A percentile compares a stretch with the other conserved stretches of the same genome.
phyloP scores from a whole-genome alignment of 1,284 basidiomycete species.

The Ceratorhiza oryzae-sativae region DNA sequence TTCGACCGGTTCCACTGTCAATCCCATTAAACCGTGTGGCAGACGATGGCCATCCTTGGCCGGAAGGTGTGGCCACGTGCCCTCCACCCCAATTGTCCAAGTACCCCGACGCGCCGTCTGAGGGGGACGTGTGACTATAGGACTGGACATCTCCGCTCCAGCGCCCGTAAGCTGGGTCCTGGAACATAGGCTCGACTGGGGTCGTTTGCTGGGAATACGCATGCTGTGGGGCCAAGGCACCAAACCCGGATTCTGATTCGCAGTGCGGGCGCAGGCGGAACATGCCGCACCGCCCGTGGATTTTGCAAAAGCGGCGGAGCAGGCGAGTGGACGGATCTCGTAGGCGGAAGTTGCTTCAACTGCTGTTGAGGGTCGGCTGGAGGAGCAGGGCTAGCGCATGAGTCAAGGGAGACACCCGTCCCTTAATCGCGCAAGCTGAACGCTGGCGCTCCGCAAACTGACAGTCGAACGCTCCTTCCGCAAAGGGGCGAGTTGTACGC shows the following conservation, averaged over 20 bases:
- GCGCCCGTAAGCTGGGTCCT: slow-evolving; percentile 17
- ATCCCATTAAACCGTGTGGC: slow-evolving; percentile 14
- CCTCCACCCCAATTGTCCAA: slow-evolving; percentile 4
- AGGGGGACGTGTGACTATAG: background rate
- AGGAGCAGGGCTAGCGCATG: slow-evolving; percentile 1
- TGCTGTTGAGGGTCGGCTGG: background rate
- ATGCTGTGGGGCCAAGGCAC: background rate
- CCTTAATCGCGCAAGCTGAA: background rate
- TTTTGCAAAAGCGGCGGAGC: slow-evolving; percentile 3
- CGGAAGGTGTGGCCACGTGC: background rate
- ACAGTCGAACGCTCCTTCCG: slow-evolving; percentile 6
- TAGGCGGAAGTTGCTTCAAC: background rate
- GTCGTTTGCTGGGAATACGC: background rate
- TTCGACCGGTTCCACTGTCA: background rate
- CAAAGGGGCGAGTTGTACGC: slow-evolving; percentile 7
- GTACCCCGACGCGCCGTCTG: background rate
- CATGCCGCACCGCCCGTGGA: slow-evolving; percentile 11
- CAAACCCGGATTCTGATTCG: background rate
- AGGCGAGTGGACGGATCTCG: slow-evolving; percentile 7
- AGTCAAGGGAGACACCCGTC: slow-evolving; percentile 1
- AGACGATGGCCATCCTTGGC: slow-evolving; percentile 24
- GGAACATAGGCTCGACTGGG: slow-evolving; percentile 20
- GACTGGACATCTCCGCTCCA: slow-evolving; percentile 22
- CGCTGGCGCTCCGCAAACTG: slow-evolving; percentile 10
- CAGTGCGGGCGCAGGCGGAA: background rate